phyloP scores from a whole-genome alignment of 805 yeast genomes.

The Saturnispora gosingensis region DNA sequence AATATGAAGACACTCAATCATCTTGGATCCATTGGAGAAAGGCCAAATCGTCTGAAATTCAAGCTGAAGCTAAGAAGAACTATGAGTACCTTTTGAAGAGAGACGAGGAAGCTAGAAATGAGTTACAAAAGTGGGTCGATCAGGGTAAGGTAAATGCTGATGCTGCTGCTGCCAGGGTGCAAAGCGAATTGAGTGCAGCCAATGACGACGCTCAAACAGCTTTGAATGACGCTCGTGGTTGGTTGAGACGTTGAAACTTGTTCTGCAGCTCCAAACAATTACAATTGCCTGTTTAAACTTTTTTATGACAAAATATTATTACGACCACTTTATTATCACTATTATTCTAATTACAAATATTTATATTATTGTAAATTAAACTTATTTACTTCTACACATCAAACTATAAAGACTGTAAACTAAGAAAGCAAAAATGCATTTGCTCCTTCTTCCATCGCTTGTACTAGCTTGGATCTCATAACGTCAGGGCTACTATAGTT shows the following conservation, averaged over 20 bases:
- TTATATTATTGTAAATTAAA: background rate
- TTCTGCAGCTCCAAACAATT: background rate
- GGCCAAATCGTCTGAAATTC: constrained; percentile 23
- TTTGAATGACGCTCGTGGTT: constrained; percentile 8
- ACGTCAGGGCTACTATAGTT: constrained; percentile 58
- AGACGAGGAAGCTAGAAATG: constrained; percentile 17
- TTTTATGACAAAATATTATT: background rate
- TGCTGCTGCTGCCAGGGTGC: constrained; percentile 20
- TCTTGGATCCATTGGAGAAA: constrained; percentile 26
- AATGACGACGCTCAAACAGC: background rate
- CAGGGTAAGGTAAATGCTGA: constrained; percentile 19
- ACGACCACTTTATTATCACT: background rate
- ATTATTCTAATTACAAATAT: background rate
- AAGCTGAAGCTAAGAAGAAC: constrained; percentile 21
- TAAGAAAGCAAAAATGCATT: constrained; percentile 77
- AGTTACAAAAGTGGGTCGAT: constrained; percentile 13
- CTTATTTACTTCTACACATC: background rate
- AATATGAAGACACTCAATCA: constrained; percentile 21
- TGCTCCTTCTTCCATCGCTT: constrained; percentile 81
- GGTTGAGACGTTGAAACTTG: constrained; percentile 15
- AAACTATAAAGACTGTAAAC: background rate
- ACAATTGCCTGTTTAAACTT: background rate
- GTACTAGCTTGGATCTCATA: constrained; percentile 47
- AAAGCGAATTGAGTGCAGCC: constrained; percentile 14
- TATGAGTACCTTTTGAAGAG: constrained; percentile 18